phyloP scores from a whole-genome alignment of 129 eudicot genomes.

The Silybum marianum region DNA sequence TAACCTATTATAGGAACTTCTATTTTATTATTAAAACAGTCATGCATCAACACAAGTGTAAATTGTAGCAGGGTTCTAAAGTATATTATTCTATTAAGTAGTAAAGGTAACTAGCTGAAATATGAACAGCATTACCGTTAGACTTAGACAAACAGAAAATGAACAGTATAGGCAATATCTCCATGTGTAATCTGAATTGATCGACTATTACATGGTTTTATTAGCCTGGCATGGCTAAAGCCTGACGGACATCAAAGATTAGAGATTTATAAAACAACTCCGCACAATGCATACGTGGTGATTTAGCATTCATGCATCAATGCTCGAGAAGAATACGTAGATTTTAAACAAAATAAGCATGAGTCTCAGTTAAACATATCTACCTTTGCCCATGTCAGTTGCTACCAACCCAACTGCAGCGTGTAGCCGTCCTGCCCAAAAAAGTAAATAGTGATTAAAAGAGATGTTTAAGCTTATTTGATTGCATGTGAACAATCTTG shows the following conservation, averaged over 20 bases:
- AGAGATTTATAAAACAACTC: background rate
- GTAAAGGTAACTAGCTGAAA: no score
- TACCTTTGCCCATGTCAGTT: slow-evolving; percentile 89
- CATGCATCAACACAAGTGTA: background rate
- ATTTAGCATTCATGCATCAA: slow-evolving; percentile 3
- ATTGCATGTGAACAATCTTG: slow-evolving; percentile 14
- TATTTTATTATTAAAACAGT: background rate
- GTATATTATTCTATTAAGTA: background rate
- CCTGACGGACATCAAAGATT: background rate
- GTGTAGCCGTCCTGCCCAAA: slow-evolving; percentile 61
- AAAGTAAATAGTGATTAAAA: slow-evolving; percentile 13
- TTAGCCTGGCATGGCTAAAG: no score
- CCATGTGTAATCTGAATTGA: background rate
- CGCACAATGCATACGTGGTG: background rate
- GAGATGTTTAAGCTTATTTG: slow-evolving; percentile 10
- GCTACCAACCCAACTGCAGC: slow-evolving; percentile 57
- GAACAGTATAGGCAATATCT: background rate
- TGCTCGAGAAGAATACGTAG: background rate
- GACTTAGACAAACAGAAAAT: background rate
- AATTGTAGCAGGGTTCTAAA: background rate
- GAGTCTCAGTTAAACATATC: background rate
- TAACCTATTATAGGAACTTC: background rate
- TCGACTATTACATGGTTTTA: background rate
- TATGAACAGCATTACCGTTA: background rate
- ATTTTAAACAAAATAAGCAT: slow-evolving; percentile 2